These are phyloP conservation scores for Nicotiana knightiana DNA, from an alignment of 257 asterid species.

Conservation along the genomic window DNA sequence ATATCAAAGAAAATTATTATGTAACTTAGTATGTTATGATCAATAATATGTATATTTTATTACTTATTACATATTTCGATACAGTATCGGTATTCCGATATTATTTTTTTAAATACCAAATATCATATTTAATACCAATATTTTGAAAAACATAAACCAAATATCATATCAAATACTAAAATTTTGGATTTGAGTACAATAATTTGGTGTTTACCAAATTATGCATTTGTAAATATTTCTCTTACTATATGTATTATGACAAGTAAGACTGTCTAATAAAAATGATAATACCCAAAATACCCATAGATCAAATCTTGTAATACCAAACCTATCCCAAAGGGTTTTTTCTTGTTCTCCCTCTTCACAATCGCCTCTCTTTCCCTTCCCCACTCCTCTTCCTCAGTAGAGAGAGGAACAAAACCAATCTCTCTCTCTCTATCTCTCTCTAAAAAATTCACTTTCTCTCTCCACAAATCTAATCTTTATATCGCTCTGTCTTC, in stretches of 20 bases:
- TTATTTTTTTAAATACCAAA: no score
- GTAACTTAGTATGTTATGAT: no score
- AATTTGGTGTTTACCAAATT: no score
- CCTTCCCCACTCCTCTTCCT: slow-evolving; percentile 14
- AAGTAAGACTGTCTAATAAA: background rate
- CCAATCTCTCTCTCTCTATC: slow-evolving; percentile 15
- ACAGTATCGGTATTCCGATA: no score
- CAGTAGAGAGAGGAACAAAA: slow-evolving; percentile 46
- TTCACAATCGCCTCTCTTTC: background rate
- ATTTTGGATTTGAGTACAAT: no score
- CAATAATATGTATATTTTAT: no score
- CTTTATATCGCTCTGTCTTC: background rate
- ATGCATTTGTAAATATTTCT: background rate
- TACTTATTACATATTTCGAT: no score
- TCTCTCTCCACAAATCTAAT: background rate
- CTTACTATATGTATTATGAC: background rate
- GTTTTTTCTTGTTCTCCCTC: background rate
- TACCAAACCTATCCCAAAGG: background rate
- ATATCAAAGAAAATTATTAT: no score
- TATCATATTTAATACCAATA: no score
- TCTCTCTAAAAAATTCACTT: slow-evolving; percentile 8
- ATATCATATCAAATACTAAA: no score
- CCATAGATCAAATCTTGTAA: background rate
- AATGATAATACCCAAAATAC: no score
- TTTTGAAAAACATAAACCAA: no score